Conservation (phyloP, 1,139 yeast species). For the Saccharomyces uvarum region DNA sequence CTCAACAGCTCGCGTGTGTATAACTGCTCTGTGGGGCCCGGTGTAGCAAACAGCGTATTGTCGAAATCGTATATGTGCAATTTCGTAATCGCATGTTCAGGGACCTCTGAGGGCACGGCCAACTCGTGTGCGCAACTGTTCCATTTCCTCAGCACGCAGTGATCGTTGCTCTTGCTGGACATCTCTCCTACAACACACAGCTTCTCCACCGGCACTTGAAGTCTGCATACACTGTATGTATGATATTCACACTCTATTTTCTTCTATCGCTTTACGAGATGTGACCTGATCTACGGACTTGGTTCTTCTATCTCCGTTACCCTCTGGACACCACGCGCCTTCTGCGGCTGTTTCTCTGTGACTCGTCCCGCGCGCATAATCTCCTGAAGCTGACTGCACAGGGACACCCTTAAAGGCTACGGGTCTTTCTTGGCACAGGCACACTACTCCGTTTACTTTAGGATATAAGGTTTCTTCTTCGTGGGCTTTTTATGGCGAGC, state of each 20-base stretch:
- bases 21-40: conserved; percentile 37
- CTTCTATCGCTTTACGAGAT: neutral
- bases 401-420: neutral
- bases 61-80: conserved; percentile 44
- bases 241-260: neutral
- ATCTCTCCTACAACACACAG: neutral
- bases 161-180: conserved; percentile 4
- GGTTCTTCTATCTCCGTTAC: neutral
- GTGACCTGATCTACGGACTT: neutral
- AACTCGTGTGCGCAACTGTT: conserved; percentile 20
- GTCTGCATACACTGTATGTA: neutral
- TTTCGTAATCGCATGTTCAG: conserved; percentile 16
- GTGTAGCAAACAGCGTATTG: conserved; percentile 40
- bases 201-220: neutral
- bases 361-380: neutral
- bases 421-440: neutral
- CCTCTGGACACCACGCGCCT: neutral
- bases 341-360: neutral
- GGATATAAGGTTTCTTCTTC: neutral
- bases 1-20: conserved; percentile 30
- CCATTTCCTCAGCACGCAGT: conserved; percentile 19
- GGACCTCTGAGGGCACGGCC: conserved; percentile 11
- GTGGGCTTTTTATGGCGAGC: neutral
- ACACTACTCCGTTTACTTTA: neutral
- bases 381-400: neutral